These are phyloP conservation scores for Centaurea solstitialis DNA, from an alignment of 129 eudicot genomes.

Conservation along the genomic window DNA sequence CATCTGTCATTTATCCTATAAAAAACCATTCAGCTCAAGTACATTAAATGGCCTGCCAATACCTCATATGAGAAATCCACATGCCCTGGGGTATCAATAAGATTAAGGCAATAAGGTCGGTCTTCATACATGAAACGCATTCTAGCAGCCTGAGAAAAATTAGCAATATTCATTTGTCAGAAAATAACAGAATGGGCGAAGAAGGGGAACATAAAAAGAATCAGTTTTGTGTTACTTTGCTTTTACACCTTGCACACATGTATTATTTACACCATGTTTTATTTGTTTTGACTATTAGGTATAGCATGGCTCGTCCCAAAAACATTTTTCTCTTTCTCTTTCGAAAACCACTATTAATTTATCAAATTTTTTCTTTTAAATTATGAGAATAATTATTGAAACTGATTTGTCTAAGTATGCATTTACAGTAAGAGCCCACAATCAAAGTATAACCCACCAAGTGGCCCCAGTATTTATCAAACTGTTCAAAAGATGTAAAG, in stretches of 20 bases:
- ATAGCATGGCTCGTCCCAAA: background rate
- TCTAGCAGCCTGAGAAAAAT: conserved; percentile 77
- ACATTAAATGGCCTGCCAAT: conserved; percentile 8
- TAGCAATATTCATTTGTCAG: background rate
- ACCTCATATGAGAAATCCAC: conserved; percentile 99
- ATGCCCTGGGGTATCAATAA: conserved; percentile 99
- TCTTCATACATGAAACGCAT: conserved; percentile 77
- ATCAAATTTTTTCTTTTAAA: background rate
- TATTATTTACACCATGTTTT: conserved; percentile 10
- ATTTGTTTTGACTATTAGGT: background rate
- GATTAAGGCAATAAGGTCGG: conserved; percentile 85
- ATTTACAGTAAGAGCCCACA: background rate
- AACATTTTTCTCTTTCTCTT: background rate
- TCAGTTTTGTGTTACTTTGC: conserved; percentile 5
- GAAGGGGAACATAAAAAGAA: background rate
- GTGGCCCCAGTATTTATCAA: background rate
- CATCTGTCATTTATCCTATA: background rate
- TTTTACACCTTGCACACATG: conserved; percentile 3
- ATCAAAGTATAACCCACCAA: background rate
- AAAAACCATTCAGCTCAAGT: background rate
- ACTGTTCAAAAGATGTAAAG: background rate
- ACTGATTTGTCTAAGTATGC: background rate
- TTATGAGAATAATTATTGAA: background rate
- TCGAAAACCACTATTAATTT: conserved; percentile 1
- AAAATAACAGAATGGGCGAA: background rate